Evolutionary conservation across 352 stramenopile genomes (phyloP).

Genomic region (Thraustochytrium aureum): DNA sequence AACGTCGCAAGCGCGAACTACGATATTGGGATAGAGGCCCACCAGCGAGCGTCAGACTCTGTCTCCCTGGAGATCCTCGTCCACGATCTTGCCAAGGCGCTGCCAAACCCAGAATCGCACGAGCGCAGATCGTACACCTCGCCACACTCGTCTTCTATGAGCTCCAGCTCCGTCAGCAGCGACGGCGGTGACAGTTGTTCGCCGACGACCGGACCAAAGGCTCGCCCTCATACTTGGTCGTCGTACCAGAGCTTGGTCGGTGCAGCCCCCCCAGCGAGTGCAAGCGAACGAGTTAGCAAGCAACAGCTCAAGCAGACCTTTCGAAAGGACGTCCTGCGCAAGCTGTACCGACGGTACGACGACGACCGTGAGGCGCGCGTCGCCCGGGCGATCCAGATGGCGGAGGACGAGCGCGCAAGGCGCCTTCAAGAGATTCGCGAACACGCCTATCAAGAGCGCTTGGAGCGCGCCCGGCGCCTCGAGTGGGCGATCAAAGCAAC

Average conservation of each 20-base stretch:
- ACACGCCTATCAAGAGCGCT: conserved; percentile 3
- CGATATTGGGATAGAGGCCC: neutral
- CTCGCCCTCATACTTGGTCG: neutral
- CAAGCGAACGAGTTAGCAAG: neutral
- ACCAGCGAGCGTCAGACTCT: neutral
- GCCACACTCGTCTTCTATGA: neutral
- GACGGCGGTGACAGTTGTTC: neutral
- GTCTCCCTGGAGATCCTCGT: conserved; percentile 29
- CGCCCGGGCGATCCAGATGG: conserved; percentile 40
- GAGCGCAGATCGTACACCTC: neutral
- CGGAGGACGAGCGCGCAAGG: conserved; percentile 52
- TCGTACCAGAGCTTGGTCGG: neutral
- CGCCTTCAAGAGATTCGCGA: conserved; percentile 42
- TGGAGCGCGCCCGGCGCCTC: conserved; percentile 38
- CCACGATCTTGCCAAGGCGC: conserved; percentile 43
- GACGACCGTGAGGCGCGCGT: conserved; percentile 42
- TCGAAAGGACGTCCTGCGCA: conserved; percentile 2
- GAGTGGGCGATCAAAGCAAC: conserved; percentile 52
- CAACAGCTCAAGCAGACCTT: neutral
- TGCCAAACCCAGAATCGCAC: conserved; percentile 34
- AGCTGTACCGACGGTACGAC: conserved; percentile 34
- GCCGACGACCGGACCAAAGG: neutral
- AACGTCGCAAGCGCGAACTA: neutral
- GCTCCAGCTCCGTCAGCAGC: neutral
- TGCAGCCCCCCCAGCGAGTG: neutral